Conservation (phyloP, 352 stramenopile genomes). For the Pythium aquatile region DNA sequence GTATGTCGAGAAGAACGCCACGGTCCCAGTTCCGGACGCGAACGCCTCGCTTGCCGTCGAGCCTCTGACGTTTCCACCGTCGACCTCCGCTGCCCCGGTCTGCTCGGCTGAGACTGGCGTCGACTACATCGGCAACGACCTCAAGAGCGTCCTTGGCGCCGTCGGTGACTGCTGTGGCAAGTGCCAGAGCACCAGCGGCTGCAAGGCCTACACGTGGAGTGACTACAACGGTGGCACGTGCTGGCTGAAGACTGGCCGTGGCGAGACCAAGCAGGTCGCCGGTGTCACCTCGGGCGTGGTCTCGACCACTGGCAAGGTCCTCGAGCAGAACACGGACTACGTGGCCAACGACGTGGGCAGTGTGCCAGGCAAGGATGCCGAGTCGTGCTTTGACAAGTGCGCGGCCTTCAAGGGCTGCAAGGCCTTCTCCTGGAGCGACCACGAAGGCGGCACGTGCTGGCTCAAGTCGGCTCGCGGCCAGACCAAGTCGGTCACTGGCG, state of each 20-base stretch:
- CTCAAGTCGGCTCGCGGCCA: constrained; percentile 34
- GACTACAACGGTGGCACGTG: constrained; percentile 51
- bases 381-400: constrained; percentile 25
- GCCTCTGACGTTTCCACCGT: too few species aligned
- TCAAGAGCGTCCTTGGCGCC: constrained; percentile 1
- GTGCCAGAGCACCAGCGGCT: constrained; percentile 10
- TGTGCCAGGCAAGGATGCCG: neutral
- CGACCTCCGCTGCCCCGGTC: neutral
- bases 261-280: neutral
- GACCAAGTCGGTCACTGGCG: neutral
- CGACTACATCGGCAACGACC: constrained; percentile 34
- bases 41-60: too few species aligned
- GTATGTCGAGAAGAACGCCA: too few species aligned
- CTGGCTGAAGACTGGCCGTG: neutral
- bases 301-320: neutral
- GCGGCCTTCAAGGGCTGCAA: constrained; percentile 3
- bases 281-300: neutral
- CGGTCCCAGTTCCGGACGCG: too few species aligned
- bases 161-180: neutral
- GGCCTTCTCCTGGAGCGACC: constrained; percentile 39
- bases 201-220: constrained; percentile 35
- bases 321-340: neutral
- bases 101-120: neutral
- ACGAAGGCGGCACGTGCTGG: constrained; percentile 46
- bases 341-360: constrained; percentile 15